phyloP scores from a whole-genome alignment of 176 grass and related monocot genomes.

The Hordeum vulgare region DNA sequence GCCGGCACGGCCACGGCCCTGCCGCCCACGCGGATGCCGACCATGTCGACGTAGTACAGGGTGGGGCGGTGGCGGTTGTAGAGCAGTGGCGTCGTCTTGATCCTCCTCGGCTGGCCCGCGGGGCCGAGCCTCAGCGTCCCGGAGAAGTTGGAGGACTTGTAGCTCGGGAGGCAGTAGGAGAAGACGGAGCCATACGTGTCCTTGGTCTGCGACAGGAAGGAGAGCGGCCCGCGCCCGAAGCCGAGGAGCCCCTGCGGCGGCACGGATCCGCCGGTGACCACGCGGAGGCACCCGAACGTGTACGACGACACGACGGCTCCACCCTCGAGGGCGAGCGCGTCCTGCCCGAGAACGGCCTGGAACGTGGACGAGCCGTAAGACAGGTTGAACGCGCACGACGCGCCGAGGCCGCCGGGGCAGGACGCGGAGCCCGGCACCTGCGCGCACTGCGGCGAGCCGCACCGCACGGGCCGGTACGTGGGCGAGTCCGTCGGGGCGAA shows the following conservation, averaged over 20 bases:
- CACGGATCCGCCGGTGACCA: constrained; percentile 30
- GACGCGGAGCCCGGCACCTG: constrained; percentile 44
- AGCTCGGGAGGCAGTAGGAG: constrained; percentile 85
- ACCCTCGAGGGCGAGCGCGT: constrained; percentile 40
- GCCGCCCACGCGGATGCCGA: constrained; percentile 49
- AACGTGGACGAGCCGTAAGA: constrained; percentile 51
- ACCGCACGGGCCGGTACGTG: constrained; percentile 39
- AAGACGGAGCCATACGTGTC: constrained; percentile 49
- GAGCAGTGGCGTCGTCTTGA: constrained; percentile 68
- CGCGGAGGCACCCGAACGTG: constrained; percentile 70
- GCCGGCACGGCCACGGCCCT: constrained; percentile 38
- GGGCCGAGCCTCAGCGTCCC: constrained; percentile 64
- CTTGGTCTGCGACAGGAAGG: constrained; percentile 66
- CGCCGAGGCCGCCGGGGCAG: constrained; percentile 13
- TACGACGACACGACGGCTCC: neutral
- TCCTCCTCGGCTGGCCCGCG: constrained; percentile 40
- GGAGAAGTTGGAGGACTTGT: constrained; percentile 69
- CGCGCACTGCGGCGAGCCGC: constrained; percentile 47
- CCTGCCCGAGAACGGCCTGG: constrained; percentile 54
- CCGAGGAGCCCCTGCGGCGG: constrained; percentile 75
- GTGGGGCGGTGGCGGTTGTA: constrained; percentile 58
- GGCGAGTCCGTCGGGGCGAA: constrained; percentile 44
- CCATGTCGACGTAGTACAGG: constrained; percentile 80
- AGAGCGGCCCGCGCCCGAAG: constrained; percentile 66
- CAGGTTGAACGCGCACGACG: constrained; percentile 59